phyloP scores from a whole-genome alignment of 495 filamentous ascomycete genomes.

The Lophium mytilinum region DNA sequence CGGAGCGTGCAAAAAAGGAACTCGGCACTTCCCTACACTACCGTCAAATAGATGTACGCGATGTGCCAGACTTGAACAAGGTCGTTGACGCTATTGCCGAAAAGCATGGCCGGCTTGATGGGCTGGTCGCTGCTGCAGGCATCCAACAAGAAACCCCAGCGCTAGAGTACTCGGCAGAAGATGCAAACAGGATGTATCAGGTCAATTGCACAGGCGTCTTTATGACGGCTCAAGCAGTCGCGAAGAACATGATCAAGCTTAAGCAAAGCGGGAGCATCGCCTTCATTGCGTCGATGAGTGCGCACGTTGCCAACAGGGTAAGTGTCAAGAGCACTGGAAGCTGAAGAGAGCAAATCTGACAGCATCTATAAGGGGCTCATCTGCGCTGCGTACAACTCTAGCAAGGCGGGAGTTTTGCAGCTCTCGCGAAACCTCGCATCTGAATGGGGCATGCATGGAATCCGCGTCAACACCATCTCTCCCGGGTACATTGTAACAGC shows the following conservation, averaged over 20 bases:
- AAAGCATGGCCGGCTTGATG: slow-evolving; percentile 65
- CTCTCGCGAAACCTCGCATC: slow-evolving; percentile 56
- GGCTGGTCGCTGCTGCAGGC: slow-evolving; percentile 60
- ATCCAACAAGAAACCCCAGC: slow-evolving; percentile 25
- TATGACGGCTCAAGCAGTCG: slow-evolving; percentile 65
- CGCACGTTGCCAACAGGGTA: slow-evolving; percentile 64
- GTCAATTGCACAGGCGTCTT: slow-evolving; percentile 74
- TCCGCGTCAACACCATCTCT: slow-evolving; percentile 91
- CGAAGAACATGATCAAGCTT: slow-evolving; percentile 70
- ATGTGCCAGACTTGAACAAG: slow-evolving; percentile 57
- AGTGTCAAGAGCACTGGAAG: slow-evolving; percentile 60
- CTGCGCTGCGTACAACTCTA: slow-evolving; percentile 59
- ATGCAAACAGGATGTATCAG: slow-evolving; percentile 65
- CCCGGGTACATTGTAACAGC: slow-evolving; percentile 92
- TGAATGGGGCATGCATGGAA: slow-evolving; percentile 74
- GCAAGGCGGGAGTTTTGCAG: slow-evolving; percentile 64
- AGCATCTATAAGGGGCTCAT: slow-evolving; percentile 68
- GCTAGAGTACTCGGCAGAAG: slow-evolving; percentile 54
- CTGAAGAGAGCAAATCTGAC: slow-evolving; percentile 64
- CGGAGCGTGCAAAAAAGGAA: slow-evolving; percentile 53
- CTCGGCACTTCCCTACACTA: slow-evolving; percentile 66
- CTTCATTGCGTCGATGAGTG: slow-evolving; percentile 69
- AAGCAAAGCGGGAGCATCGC: slow-evolving; percentile 62
- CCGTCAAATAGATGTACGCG: slow-evolving; percentile 78
- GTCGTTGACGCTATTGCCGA: slow-evolving; percentile 61